phyloP scores from a whole-genome alignment of 225 moss, liverwort and hornwort genomes.

The Pleurozium schreberi region DNA sequence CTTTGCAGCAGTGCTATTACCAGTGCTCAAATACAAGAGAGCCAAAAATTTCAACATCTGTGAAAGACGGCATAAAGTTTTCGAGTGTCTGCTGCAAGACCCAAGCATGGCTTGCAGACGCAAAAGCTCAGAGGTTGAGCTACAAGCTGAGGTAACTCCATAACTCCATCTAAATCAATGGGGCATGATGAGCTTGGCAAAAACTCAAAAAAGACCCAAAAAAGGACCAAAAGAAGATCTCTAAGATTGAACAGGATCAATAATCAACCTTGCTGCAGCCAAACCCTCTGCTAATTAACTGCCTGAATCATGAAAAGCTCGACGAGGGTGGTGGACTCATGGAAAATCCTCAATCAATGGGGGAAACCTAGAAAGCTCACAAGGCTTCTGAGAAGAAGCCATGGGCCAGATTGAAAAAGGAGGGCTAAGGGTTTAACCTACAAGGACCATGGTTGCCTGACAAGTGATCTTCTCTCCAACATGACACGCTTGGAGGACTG shows the following conservation, averaged over 20 bases:
- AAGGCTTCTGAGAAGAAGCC: constrained; percentile 3
- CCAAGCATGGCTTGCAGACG: neutral
- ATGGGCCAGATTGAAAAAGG: constrained; percentile 3
- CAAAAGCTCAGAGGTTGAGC: neutral
- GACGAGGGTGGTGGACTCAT: neutral
- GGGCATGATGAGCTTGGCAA: neutral
- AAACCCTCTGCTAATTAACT: neutral
- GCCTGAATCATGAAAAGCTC: neutral
- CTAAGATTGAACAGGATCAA: neutral
- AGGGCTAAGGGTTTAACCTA: neutral
- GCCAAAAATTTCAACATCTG: neutral
- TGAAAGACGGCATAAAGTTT: neutral
- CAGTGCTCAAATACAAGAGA: neutral
- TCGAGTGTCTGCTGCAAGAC: neutral
- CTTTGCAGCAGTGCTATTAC: neutral
- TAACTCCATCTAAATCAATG: neutral
- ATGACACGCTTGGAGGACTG: constrained; percentile 48
- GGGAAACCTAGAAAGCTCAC: constrained; percentile 3
- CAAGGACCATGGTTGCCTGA: constrained; percentile 18
- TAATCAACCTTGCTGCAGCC: neutral
- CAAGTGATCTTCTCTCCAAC: constrained; percentile 33
- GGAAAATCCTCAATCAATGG: neutral
- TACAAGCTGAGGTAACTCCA: neutral
- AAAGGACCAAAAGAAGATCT: neutral
- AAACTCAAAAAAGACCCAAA: neutral